A percentile compares a stretch with the other conserved stretches of the same genome.
phyloP scores from a whole-genome alignment of 1,139 yeast genomes.

The Yamadazyma buinensis region DNA sequence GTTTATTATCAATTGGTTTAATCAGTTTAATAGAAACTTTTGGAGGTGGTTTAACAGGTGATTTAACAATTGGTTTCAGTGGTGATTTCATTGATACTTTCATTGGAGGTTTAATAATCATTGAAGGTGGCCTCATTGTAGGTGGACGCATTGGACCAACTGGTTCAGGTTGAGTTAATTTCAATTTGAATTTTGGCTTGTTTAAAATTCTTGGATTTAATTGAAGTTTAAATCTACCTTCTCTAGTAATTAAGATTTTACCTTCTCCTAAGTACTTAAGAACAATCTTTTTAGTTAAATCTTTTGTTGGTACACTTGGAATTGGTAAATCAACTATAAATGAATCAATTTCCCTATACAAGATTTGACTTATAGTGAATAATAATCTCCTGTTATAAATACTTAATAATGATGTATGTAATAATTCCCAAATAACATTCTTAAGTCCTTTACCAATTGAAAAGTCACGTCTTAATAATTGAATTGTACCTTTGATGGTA shows the following conservation, averaged over 20 bases:
- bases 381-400: conserved; percentile 59
- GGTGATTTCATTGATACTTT: background rate
- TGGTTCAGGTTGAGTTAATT: conserved; percentile 14
- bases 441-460: conserved; percentile 62
- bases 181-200: conserved; percentile 12
- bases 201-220: conserved; percentile 20
- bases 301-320: conserved; percentile 53
- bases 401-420: conserved; percentile 58
- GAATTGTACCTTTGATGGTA: conserved; percentile 61
- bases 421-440: conserved; percentile 62
- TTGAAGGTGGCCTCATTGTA: conserved; percentile 5
- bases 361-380: conserved; percentile 61
- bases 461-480: conserved; percentile 61
- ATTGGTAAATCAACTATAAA: conserved; percentile 58
- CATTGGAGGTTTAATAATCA: too few relatives aligned
- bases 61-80: background rate
- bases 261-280: conserved; percentile 52
- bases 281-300: conserved; percentile 54
- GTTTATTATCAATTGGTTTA: background rate
- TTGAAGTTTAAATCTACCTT: conserved; percentile 45
- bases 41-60: background rate
- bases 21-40: too few relatives aligned
- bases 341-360: conserved; percentile 62
- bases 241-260: conserved; percentile 38
- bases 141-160: conserved; percentile 6